A percentile compares a stretch with the other conserved stretches of the same genome.
Conservation (phyloP, 2,329 filamentous ascomycete species). For the Lecanosticta acicola region DNA sequence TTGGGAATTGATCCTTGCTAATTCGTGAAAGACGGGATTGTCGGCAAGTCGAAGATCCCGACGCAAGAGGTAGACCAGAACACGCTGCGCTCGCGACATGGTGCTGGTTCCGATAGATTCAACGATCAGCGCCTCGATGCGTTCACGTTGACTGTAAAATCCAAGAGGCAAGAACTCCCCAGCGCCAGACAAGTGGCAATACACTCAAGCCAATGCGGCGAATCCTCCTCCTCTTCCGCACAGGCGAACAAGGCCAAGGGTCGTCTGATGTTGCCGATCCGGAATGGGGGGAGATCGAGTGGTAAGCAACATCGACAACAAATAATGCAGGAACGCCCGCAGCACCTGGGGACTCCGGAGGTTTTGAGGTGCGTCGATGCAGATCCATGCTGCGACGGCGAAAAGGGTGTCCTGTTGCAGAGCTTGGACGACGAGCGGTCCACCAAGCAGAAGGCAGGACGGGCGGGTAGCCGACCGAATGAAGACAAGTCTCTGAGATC, state of each 20-base stretch:
- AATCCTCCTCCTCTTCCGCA: background rate
- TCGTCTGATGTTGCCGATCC: constrained; percentile 3
- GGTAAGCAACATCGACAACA: background rate
- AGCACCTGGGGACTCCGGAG: constrained; percentile 9
- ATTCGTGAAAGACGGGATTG: constrained; percentile 64
- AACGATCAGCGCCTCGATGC: too few species aligned
- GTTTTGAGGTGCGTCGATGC: background rate
- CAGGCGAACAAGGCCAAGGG: background rate
- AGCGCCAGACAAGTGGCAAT: background rate
- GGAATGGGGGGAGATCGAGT: constrained; percentile 1
- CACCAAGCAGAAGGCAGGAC: constrained; percentile 9
- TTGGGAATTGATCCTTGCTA: constrained; percentile 46
- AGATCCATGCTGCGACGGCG: background rate
- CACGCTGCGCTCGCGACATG: constrained; percentile 28
- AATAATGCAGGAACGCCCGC: constrained; percentile 8
- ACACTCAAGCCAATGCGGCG: background rate
- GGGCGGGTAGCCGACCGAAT: constrained; percentile 3
- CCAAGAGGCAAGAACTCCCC: background rate
- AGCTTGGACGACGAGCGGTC: constrained; percentile 2
- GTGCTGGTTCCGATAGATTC: too few species aligned
- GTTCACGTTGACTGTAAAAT: background rate
- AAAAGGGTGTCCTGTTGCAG: constrained; percentile 2
- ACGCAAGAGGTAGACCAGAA: constrained; percentile 66
- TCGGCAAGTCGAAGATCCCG: constrained; percentile 68
- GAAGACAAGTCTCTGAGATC: constrained; percentile 13